These are phyloP conservation scores for Populus nigra DNA, from an alignment of 345 rosid species.

Conservation along the genomic window DNA sequence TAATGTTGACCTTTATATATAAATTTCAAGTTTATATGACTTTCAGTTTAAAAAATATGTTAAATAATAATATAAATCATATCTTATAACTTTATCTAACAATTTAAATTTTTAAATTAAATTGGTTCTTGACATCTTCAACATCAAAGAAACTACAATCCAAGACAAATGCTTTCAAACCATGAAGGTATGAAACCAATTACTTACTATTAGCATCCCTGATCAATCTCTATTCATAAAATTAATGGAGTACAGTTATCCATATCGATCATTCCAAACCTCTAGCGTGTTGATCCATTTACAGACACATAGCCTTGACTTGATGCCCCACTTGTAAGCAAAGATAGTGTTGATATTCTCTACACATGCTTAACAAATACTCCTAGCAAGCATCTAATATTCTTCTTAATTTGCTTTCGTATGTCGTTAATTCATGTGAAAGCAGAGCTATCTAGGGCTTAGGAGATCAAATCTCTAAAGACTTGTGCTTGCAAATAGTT, in stretches of 20 bases:
- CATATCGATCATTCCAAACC: not conserved
- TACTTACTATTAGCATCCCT: too few relatives aligned
- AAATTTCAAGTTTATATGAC: too few relatives aligned
- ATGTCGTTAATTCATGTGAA: not conserved
- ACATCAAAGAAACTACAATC: too few relatives aligned
- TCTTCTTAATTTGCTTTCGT: not conserved
- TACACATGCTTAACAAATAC: not conserved
- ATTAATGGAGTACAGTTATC: not conserved
- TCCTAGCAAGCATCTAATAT: not conserved
- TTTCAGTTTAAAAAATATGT: rapidly evolving
- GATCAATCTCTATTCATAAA: too few relatives aligned
- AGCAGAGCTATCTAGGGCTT: not conserved
- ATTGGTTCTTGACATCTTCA: rapidly evolving
- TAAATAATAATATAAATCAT: too few relatives aligned
- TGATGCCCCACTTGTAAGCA: not conserved
- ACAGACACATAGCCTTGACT: not conserved
- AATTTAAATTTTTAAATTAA: rapidly evolving
- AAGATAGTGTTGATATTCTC: not conserved
- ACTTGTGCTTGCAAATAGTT: not conserved
- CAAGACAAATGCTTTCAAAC: too few relatives aligned
- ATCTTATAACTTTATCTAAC: too few relatives aligned
- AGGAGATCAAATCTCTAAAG: too few relatives aligned
- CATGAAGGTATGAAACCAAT: too few relatives aligned
- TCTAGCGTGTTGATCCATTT: not conserved
- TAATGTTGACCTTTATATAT: too few relatives aligned